A percentile compares a stretch with the other conserved stretches of the same genome.
phyloP scores from a whole-genome alignment of 768 basidiomycete species.

The Podaxis carcinomalis region DNA sequence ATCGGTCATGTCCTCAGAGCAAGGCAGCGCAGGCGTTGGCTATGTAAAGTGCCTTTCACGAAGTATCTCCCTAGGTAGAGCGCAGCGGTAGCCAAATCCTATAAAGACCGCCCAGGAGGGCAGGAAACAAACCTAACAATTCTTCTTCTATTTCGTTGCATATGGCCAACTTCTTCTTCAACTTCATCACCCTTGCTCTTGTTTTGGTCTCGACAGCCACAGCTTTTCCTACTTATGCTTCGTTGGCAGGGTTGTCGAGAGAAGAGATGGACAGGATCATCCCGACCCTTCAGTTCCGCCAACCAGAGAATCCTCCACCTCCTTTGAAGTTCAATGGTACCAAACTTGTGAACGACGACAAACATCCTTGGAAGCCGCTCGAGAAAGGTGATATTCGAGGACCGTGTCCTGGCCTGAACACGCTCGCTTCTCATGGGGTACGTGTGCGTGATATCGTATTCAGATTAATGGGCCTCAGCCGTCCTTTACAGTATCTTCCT shows the following conservation, averaged over 20 bases:
- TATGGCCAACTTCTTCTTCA: background rate
- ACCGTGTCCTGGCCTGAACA: slow-evolving; percentile 18
- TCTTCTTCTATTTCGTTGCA: background rate
- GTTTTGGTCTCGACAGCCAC: background rate
- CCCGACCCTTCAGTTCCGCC: slow-evolving; percentile 3
- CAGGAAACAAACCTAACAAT: background rate
- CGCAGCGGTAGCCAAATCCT: background rate
- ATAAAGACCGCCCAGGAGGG: background rate
- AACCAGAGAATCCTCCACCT: slow-evolving; percentile 11
- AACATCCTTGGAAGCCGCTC: slow-evolving; percentile 18
- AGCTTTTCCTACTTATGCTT: slow-evolving; percentile 21
- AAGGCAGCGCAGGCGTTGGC: background rate
- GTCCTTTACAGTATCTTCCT: slow-evolving; percentile 13
- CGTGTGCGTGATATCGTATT: background rate
- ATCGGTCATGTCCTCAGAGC: background rate
- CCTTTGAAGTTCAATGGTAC: slow-evolving; percentile 10
- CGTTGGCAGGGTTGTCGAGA: slow-evolving; percentile 21
- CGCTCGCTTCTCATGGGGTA: slow-evolving; percentile 20
- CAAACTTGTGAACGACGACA: slow-evolving; percentile 13
- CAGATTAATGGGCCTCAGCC: background rate
- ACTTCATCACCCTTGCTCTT: slow-evolving; percentile 5
- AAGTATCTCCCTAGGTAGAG: background rate
- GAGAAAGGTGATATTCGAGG: slow-evolving; percentile 15
- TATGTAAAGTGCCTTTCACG: background rate
- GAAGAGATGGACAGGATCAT: slow-evolving; percentile 17